These are phyloP conservation scores for Rubus parviflorus DNA, from an alignment of 306 rosid species.

Conservation along the genomic window DNA sequence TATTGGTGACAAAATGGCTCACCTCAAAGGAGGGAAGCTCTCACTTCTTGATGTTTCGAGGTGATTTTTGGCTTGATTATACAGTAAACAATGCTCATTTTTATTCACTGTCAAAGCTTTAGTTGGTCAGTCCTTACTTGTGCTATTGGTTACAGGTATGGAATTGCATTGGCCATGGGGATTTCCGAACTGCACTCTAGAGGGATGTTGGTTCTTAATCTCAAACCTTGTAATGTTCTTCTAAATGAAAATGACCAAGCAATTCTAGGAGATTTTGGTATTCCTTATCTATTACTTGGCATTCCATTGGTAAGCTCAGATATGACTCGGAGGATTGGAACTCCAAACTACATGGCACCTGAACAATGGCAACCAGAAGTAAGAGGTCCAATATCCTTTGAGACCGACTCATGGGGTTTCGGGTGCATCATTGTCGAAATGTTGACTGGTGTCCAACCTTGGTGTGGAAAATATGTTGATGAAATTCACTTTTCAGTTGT, in stretches of 20 bases:
- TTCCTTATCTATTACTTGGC: slow-evolving; percentile 72
- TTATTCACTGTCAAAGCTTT: neutral
- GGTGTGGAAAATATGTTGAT: slow-evolving; percentile 70
- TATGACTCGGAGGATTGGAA: slow-evolving; percentile 70
- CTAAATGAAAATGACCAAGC: slow-evolving; percentile 68
- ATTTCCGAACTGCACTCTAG: slow-evolving; percentile 69
- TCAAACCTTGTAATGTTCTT: slow-evolving; percentile 75
- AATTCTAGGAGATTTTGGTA: slow-evolving; percentile 80
- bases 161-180: slow-evolving; percentile 65
- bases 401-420: slow-evolving; percentile 96
- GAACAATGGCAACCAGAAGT: slow-evolving; percentile 93
- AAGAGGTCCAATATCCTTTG: slow-evolving; percentile 84
- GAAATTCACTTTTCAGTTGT: slow-evolving; percentile 60
- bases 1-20: slow-evolving; percentile 84
- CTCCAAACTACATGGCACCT: slow-evolving; percentile 96
- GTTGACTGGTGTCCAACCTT: slow-evolving; percentile 85
- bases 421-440: slow-evolving; percentile 85
- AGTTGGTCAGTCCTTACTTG: slow-evolving; percentile 19
- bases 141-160: slow-evolving; percentile 67
- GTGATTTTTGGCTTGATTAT: slow-evolving; percentile 40
- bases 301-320: slow-evolving; percentile 55
- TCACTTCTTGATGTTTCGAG: slow-evolving; percentile 68
- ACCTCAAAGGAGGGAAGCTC: slow-evolving; percentile 66
- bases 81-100: slow-evolving; percentile 11
- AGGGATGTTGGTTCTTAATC: slow-evolving; percentile 70